These are phyloP conservation scores for Pseudocercospora crystallina DNA, from an alignment of 2,329 filamentous ascomycete genomes.

Conservation along the genomic window DNA sequence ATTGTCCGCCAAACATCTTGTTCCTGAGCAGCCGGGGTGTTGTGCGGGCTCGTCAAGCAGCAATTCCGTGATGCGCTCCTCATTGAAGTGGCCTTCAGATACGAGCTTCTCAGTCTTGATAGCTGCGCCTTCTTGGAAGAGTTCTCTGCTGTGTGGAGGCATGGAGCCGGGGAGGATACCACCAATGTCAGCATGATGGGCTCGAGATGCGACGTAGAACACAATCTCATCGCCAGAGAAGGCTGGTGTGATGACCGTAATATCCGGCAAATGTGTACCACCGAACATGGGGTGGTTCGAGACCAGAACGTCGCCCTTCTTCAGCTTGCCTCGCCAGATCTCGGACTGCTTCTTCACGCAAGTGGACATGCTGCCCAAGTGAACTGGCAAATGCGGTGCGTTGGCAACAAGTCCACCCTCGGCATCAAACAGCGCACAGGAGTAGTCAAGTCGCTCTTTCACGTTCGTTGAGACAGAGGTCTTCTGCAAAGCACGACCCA, in stretches of 20 bases:
- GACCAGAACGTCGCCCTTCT: conserved; percentile 77
- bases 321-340: conserved; percentile 76
- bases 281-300: conserved; percentile 84
- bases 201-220: conserved; percentile 78
- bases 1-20: conserved; percentile 77
- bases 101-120: conserved; percentile 67
- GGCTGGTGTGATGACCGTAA: conserved; percentile 77
- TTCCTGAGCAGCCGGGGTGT: conserved; percentile 74
- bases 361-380: conserved; percentile 82
- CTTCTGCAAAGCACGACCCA: conserved; percentile 77
- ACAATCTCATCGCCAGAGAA: conserved; percentile 74
- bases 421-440: conserved; percentile 76
- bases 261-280: conserved; percentile 79
- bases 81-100: conserved; percentile 74
- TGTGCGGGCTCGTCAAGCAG: conserved; percentile 72
- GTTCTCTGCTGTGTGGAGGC: conserved; percentile 69
- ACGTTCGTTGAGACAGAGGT: conserved; percentile 79
- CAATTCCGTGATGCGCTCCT: conserved; percentile 67
- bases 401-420: conserved; percentile 76
- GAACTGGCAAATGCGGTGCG: conserved; percentile 75
- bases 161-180: conserved; percentile 80
- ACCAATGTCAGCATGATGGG: conserved; percentile 82
- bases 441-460: conserved; percentile 80
- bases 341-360: conserved; percentile 75
- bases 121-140: conserved; percentile 57